These are phyloP conservation scores for Phytophthora foliorum DNA, from an alignment of 352 stramenopile genomes.

Conservation along the genomic window DNA sequence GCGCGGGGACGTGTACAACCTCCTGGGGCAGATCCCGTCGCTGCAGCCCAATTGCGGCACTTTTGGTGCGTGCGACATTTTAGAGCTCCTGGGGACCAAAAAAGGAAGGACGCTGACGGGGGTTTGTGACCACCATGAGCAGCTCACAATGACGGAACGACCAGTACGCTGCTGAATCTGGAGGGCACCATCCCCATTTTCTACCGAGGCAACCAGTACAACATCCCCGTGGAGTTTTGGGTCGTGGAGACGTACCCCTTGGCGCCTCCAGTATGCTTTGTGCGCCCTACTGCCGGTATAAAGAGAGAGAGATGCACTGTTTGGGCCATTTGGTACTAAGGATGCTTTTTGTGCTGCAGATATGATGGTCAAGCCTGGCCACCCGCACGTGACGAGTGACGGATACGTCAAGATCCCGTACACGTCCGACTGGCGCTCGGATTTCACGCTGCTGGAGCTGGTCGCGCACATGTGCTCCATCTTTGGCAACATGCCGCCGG, in stretches of 20 bases:
- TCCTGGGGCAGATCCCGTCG: conserved; percentile 88
- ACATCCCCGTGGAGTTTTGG: conserved; percentile 93
- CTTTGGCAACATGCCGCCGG: conserved; percentile 88
- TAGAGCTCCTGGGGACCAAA: neutral
- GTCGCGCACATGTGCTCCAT: conserved; percentile 92
- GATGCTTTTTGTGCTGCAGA: conserved; percentile 34
- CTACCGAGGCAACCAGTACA: conserved; percentile 92
- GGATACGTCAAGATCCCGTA: conserved; percentile 91
- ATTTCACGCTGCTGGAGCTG: conserved; percentile 87
- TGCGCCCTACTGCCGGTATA: conserved; percentile 86
- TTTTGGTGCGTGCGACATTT: conserved; percentile 56
- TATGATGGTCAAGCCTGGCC: conserved; percentile 90
- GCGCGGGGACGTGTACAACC: conserved; percentile 86
- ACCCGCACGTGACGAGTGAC: conserved; percentile 89
- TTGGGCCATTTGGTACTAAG: neutral
- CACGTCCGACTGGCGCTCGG: conserved; percentile 82
- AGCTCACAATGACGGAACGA: conserved; percentile 91
- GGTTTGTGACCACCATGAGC: neutral
- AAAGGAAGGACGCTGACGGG: neutral
- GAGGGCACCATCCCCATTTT: conserved; percentile 94
- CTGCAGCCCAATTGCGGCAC: conserved; percentile 87
- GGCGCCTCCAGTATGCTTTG: conserved; percentile 86
- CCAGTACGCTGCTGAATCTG: conserved; percentile 85
- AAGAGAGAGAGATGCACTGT: conserved; percentile 18
- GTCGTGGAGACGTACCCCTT: conserved; percentile 88